These are phyloP conservation scores for sunflower (Helianthus annuus) DNA, from an alignment of 129 eudicot genomes.

Conservation along the genomic window DNA sequence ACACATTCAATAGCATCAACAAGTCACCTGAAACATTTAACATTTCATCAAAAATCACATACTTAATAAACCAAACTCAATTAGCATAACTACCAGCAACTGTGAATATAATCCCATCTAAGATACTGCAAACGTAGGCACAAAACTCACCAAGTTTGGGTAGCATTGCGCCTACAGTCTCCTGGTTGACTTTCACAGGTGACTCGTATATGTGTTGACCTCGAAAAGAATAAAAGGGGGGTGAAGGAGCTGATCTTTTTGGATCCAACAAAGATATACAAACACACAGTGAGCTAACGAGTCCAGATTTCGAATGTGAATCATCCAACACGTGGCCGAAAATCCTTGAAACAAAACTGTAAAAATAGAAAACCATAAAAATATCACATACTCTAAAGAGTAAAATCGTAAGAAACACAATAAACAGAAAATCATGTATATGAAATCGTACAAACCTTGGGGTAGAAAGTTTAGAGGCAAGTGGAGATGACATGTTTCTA, in stretches of 20 bases:
- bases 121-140: not conserved
- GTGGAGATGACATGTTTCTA: slow-evolving; percentile 73
- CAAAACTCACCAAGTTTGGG: slow-evolving; percentile 73
- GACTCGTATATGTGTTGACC: slow-evolving; percentile 73
- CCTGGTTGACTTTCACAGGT: slow-evolving; percentile 66
- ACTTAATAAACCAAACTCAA: slow-evolving; percentile 13
- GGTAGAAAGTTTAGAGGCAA: slow-evolving; percentile 77
- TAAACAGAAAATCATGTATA: not conserved
- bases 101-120: slow-evolving; percentile 8
- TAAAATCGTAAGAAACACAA: not conserved
- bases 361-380: not conserved
- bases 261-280: slow-evolving; percentile 90
- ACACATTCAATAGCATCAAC: slow-evolving; percentile 63
- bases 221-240: slow-evolving; percentile 63
- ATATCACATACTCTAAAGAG: not conserved
- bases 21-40: slow-evolving; percentile 57
- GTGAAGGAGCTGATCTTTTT: slow-evolving; percentile 68
- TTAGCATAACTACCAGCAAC: slow-evolving; percentile 14
- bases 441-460: slow-evolving; percentile 46
- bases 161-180: slow-evolving; percentile 84
- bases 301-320: slow-evolving; percentile 73
- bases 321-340: slow-evolving; percentile 87
- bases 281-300: slow-evolving; percentile 77
- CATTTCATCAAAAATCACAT: not conserved
- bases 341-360: slow-evolving; percentile 81